Conservation (phyloP, 768 basidiomycete species). For the Boletus tylopilopsis region DNA sequence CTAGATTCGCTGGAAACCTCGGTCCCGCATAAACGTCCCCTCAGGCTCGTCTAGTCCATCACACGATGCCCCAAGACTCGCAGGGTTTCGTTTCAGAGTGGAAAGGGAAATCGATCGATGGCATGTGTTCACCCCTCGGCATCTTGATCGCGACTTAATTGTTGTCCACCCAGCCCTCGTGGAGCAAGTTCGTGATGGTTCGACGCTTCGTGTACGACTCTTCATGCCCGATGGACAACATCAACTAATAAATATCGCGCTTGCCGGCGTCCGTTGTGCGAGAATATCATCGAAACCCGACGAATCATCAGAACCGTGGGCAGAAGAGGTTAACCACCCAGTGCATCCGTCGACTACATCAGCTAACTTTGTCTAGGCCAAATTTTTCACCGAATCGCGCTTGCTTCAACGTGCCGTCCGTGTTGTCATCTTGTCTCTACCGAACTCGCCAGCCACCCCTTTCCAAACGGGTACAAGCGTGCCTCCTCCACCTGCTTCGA, state of each 20-base stretch:
- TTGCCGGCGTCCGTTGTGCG: slow-evolving; percentile 78
- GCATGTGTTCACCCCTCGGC: slow-evolving; percentile 35
- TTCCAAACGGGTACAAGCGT: slow-evolving; percentile 60
- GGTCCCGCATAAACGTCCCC: not conserved
- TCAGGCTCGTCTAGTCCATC: slow-evolving; percentile 70
- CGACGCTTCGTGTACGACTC: slow-evolving; percentile 83
- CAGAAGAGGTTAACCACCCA: slow-evolving; percentile 70
- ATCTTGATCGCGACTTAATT: slow-evolving; percentile 5
- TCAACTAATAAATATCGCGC: slow-evolving; percentile 81
- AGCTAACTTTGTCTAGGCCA: slow-evolving; percentile 54
- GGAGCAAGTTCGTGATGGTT: slow-evolving; percentile 91
- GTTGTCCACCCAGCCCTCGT: slow-evolving; percentile 61
- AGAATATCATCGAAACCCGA: slow-evolving; percentile 68
- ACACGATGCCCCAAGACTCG: slow-evolving; percentile 88
- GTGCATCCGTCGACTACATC: not conserved
- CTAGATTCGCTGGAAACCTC: not conserved
- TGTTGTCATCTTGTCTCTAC: slow-evolving; percentile 76
- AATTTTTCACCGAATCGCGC: slow-evolving; percentile 89
- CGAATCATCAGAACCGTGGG: slow-evolving; percentile 77
- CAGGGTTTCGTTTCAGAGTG: slow-evolving; percentile 85
- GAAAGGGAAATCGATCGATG: slow-evolving; percentile 90
- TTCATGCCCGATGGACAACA: slow-evolving; percentile 87
- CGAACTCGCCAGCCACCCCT: slow-evolving; percentile 72
- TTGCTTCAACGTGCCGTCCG: slow-evolving; percentile 77
- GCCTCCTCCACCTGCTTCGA: slow-evolving; percentile 65